Percentiles rank a stretch among this genome's conserved stretches.
phyloP scores from a whole-genome alignment of 371 early-diverging fungal species.

The Mucor ambiguus region DNA sequence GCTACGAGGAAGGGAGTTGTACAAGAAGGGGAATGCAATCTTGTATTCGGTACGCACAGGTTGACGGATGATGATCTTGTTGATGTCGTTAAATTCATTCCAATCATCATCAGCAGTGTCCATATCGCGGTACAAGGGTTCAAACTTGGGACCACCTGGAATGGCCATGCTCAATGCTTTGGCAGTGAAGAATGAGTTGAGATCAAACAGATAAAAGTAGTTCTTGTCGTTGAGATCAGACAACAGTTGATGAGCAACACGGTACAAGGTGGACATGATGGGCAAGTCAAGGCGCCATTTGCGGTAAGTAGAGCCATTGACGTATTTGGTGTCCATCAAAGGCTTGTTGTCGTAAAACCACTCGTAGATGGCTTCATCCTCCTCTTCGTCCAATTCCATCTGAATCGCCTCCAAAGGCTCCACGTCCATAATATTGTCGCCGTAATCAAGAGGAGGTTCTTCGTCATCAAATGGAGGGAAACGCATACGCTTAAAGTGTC shows the following conservation, averaged over 20 bases:
- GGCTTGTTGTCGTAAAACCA: constrained; percentile 99
- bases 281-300: constrained; percentile 92
- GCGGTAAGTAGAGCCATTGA: constrained; percentile 91
- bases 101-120: constrained; percentile 98
- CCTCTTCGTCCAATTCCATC: constrained; percentile 97
- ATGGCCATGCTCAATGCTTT: constrained; percentile 99
- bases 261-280: constrained; percentile 93
- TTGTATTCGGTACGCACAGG: constrained; percentile 98
- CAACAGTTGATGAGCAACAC: constrained; percentile 90
- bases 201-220: constrained; percentile 96
- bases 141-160: constrained; percentile 98
- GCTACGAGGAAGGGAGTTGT: constrained; percentile 94
- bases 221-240: constrained; percentile 94
- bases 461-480: constrained; percentile 99
- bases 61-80: constrained; percentile 98
- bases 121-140: constrained; percentile 94
- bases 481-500: constrained; percentile 98
- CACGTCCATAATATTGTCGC: constrained; percentile 97
- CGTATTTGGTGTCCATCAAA: constrained; percentile 79
- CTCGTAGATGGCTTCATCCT: constrained; percentile 91
- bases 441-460: constrained; percentile 97
- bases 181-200: constrained; percentile 94
- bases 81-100: constrained; percentile 99
- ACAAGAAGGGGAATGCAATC: constrained; percentile 97
- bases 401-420: constrained; percentile 98